These are phyloP conservation scores for Ophiostoma angusticollis DNA, from an alignment of 2,329 filamentous ascomycete genomes.

Conservation along the genomic window DNA sequence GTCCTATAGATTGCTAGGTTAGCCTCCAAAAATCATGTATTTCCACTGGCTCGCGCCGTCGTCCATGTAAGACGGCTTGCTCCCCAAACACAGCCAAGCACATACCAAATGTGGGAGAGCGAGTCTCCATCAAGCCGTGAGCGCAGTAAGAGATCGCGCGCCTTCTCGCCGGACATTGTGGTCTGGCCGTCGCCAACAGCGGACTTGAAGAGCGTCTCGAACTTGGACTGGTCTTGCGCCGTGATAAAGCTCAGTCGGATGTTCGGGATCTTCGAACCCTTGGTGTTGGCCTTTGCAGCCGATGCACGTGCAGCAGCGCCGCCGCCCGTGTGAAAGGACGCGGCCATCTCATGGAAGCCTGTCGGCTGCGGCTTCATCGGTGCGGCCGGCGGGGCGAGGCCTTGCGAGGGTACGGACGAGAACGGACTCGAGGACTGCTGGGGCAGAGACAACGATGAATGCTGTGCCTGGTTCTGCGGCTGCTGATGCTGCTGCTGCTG, in stretches of 20 bases:
- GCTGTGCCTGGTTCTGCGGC: conserved; percentile 22
- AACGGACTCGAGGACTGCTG: conserved; percentile 34
- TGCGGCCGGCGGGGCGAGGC: conserved; percentile 35
- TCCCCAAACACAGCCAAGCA: no score
- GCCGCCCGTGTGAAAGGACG: conserved; percentile 46
- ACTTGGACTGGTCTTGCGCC: conserved; percentile 86
- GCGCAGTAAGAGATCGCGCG: conserved; percentile 73
- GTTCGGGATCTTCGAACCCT: conserved; percentile 69
- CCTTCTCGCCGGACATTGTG: conserved; percentile 86
- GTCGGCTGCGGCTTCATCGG: conserved; percentile 53
- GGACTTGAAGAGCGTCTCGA: conserved; percentile 94
- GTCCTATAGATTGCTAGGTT: conserved; percentile 61
- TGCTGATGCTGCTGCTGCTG: conserved; percentile 40
- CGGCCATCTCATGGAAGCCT: conserved; percentile 53
- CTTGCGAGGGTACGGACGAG: conserved; percentile 31
- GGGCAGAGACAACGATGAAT: conserved; percentile 15
- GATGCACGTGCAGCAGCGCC: conserved; percentile 25
- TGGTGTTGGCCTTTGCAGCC: conserved; percentile 31
- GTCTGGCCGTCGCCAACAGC: conserved; percentile 74
- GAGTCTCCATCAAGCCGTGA: conserved; percentile 80
- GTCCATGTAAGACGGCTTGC: no score
- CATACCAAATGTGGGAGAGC: conserved; percentile 83
- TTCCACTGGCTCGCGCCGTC: no score
- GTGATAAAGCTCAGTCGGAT: conserved; percentile 94
- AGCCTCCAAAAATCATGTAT: no score